phyloP scores from a whole-genome alignment of 2,329 filamentous ascomycete genomes.

The Sclerotinia trifoliorum region DNA sequence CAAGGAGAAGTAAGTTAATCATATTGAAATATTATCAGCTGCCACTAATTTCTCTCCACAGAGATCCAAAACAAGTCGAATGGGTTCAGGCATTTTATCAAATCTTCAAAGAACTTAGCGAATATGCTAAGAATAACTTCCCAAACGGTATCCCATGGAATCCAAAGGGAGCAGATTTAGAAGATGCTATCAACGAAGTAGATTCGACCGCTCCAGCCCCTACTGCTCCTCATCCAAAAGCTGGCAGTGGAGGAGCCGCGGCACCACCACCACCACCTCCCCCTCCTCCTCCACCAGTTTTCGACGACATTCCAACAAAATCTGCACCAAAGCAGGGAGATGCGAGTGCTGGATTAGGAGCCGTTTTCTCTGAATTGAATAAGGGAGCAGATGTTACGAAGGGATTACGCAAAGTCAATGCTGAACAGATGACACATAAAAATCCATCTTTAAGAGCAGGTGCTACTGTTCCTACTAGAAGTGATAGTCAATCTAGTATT shows the following conservation, averaged over 20 bases:
- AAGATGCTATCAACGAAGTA: constrained; percentile 63
- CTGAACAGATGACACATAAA: constrained; percentile 97
- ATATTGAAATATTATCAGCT: neutral
- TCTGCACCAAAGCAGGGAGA: constrained; percentile 50
- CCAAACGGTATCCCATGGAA: constrained; percentile 84
- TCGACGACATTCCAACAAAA: constrained; percentile 48
- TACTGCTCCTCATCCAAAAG: constrained; percentile 55
- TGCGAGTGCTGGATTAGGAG: constrained; percentile 65
- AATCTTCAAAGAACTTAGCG: constrained; percentile 78
- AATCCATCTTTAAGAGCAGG: constrained; percentile 80
- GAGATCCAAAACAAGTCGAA: constrained; percentile 76
- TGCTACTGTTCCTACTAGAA: constrained; percentile 64
- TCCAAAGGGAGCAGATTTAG: constrained; percentile 67
- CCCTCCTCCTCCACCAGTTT: constrained; percentile 55
- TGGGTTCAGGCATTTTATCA: constrained; percentile 94
- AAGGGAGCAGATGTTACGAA: constrained; percentile 85
- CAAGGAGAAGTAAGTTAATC: constrained; percentile 66
- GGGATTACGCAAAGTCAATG: constrained; percentile 88
- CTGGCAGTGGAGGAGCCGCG: neutral
- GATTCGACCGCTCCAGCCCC: constrained; percentile 56
- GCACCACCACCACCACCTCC: constrained; percentile 49
- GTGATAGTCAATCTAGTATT: constrained; percentile 51
- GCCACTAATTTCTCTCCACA: constrained; percentile 41
- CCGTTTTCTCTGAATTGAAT: constrained; percentile 91
- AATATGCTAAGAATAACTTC: constrained; percentile 84